Conservation (phyloP, 2,329 filamentous ascomycete genomes). For the Sporothrix brunneoviolacea region DNA sequence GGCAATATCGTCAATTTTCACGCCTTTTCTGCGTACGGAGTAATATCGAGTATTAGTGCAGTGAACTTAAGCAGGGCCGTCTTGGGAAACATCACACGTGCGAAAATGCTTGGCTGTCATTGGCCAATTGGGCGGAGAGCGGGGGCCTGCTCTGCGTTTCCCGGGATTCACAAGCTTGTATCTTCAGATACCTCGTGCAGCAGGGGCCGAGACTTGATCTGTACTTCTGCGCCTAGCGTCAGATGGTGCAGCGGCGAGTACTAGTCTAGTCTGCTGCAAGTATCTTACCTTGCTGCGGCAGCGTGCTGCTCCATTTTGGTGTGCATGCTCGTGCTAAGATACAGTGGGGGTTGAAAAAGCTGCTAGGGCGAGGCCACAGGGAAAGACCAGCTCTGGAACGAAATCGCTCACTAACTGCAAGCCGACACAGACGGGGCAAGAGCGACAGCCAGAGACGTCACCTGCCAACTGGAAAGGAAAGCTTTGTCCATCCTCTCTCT, state of each 20-base stretch:
- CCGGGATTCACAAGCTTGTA: too few relatives aligned
- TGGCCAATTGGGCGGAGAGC: slow-evolving; percentile 4
- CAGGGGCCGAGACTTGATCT: too few relatives aligned
- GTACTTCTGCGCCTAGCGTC: too few relatives aligned
- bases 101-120: background rate
- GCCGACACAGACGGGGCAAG: too few relatives aligned
- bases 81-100: slow-evolving; percentile 6
- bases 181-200: too few relatives aligned
- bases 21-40: background rate
- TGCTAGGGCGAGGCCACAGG: background rate
- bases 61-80: background rate
- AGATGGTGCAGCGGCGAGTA: too few relatives aligned
- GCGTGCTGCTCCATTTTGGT: background rate
- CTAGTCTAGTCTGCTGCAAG: too few relatives aligned
- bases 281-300: too few relatives aligned
- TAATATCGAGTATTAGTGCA: too few relatives aligned
- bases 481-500: too few relatives aligned
- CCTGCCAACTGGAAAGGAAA: background rate
- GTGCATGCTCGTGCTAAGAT: background rate
- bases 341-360: too few relatives aligned
- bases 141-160: too few relatives aligned
- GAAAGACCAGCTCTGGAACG: slow-evolving; percentile 5
- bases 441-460: background rate
- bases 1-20: background rate
- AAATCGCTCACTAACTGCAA: slow-evolving; percentile 6